phyloP scores from a whole-genome alignment of 495 filamentous ascomycete genomes.

The Penicillium bialowiezense region DNA sequence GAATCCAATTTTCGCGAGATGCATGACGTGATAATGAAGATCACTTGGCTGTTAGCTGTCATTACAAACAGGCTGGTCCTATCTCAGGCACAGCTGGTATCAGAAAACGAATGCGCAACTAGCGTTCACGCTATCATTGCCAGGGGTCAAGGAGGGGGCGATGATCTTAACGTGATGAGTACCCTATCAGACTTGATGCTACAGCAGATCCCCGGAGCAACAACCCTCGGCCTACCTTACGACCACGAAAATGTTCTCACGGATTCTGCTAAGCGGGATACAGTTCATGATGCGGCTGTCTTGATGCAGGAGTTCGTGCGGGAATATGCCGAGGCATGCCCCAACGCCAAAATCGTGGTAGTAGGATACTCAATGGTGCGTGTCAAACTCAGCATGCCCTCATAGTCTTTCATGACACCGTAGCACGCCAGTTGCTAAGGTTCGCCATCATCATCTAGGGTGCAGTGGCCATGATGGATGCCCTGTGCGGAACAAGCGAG shows the following conservation, averaged over 20 bases:
- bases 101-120: conserved; percentile 19
- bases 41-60: conserved; percentile 5
- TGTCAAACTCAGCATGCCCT: neutral
- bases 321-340: conserved; percentile 21
- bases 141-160: conserved; percentile 24
- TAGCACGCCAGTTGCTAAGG: neutral
- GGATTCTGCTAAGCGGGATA: conserved; percentile 9
- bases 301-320: conserved; percentile 26
- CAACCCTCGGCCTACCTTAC: conserved; percentile 23
- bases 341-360: conserved; percentile 21
- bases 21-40: conserved; percentile 14
- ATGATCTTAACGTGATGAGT: conserved; percentile 28
- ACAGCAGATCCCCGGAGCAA: conserved; percentile 25
- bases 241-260: conserved; percentile 12
- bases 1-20: neutral
- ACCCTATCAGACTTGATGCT: conserved; percentile 23
- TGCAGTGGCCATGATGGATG: conserved; percentile 26
- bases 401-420: neutral
- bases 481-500: conserved; percentile 28
- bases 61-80: neutral
- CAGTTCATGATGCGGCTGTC: conserved; percentile 16
- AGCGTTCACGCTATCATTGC: conserved; percentile 27
- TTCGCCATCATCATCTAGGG: conserved; percentile 11
- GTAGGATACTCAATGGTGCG: conserved; percentile 26
- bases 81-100: conserved; percentile 11